phyloP scores from a whole-genome alignment of 148 eudicot species.

The Salicornia ramosissima region DNA sequence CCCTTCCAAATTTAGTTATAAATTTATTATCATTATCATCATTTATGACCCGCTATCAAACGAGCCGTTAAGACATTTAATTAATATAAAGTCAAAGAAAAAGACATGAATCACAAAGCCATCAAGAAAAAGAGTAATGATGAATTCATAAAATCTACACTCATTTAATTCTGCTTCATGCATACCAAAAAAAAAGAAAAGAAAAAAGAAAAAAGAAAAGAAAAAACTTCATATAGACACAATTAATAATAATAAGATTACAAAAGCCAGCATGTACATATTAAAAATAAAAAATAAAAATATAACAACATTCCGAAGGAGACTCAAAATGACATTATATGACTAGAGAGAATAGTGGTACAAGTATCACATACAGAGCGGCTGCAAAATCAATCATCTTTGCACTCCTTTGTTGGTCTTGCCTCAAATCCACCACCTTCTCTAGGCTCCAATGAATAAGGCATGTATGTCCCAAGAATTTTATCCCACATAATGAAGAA shows the following conservation, averaged over 20 bases:
- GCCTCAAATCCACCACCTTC: conserved; percentile 80
- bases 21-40: no score
- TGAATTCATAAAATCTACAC: conserved; percentile 28
- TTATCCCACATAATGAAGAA: conserved; percentile 87
- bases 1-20: no score
- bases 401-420: conserved; percentile 54
- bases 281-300: neutral
- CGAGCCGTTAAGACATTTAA: no score
- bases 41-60: no score
- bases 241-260: conserved; percentile 27
- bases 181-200: no score
- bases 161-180: conserved; percentile 6
- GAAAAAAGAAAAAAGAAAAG: no score
- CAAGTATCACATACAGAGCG: conserved; percentile 27
- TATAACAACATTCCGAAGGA: conserved; percentile 17
- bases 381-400: conserved; percentile 43
- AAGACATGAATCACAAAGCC: neutral
- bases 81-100: no score
- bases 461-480: conserved; percentile 95
- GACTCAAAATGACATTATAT: conserved; percentile 14
- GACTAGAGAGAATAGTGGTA: conserved; percentile 28
- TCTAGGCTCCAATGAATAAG: conserved; percentile 68
- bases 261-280: conserved; percentile 30
- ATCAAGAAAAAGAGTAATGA: neutral
- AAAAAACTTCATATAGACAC: conserved; percentile 31